phyloP scores from a whole-genome alignment of 441 rosid genomes.

The Lepidium campestre region DNA sequence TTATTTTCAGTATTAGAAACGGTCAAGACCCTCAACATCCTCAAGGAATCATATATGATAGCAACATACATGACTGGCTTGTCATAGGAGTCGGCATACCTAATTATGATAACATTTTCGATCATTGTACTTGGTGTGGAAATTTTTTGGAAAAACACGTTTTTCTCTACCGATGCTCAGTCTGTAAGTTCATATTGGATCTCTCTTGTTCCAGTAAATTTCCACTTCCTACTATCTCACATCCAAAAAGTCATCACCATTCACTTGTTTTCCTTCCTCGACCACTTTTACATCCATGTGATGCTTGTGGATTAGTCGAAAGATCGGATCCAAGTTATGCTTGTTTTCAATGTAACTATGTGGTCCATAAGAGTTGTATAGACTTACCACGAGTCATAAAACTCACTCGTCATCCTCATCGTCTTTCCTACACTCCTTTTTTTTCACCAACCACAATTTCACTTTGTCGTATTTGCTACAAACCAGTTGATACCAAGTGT shows the following conservation, averaged over 20 bases:
- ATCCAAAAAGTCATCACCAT: neutral
- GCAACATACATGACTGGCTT: neutral
- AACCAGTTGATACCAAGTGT: neutral
- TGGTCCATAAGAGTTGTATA: neutral
- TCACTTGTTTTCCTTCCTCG: neutral
- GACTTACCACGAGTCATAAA: neutral
- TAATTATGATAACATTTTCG: neutral
- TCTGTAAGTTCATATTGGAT: constrained; percentile 1
- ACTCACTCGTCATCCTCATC: constrained; percentile 3
- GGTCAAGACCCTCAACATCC: neutral
- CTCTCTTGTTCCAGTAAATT: neutral
- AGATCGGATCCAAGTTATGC: neutral
- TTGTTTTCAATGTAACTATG: neutral
- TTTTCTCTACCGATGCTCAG: neutral
- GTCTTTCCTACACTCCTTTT: neutral
- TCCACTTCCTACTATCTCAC: neutral
- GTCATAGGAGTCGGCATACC: neutral
- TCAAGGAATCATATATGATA: neutral
- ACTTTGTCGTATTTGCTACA: neutral
- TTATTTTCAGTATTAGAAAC: neutral
- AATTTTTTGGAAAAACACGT: neutral
- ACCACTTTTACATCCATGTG: neutral
- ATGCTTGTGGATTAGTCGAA: constrained; percentile 1
- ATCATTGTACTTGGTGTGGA: neutral
- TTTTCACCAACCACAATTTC: neutral